phyloP scores from a whole-genome alignment of 805 yeast species.

The Teunomyces funiuensis region DNA sequence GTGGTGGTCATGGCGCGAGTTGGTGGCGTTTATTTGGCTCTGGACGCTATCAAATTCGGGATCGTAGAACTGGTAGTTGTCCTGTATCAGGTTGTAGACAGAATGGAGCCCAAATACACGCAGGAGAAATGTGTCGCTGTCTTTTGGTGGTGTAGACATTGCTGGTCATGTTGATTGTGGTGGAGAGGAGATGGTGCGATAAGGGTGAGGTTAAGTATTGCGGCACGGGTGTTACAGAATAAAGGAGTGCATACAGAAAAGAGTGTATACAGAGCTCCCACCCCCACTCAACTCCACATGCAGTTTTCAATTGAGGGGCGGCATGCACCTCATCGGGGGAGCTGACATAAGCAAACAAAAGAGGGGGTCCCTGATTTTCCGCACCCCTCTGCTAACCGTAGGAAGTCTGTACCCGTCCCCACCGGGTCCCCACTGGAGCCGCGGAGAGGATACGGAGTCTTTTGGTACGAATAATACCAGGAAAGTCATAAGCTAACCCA shows the following conservation, averaged over 20 bases:
- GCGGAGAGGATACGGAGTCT: too few species aligned
- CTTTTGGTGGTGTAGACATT: constrained; percentile 3
- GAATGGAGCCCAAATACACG: constrained; percentile 60
- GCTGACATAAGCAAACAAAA: not conserved
- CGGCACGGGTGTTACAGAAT: not conserved
- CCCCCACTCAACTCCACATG: too few species aligned
- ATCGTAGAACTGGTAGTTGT: constrained; percentile 40
- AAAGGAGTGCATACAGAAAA: too few species aligned
- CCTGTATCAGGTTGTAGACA: constrained; percentile 40
- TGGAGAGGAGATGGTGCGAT: not conserved
- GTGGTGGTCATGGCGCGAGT: not conserved
- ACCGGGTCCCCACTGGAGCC: not conserved
- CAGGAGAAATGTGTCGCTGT: constrained; percentile 55
- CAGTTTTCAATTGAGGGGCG: too few species aligned
- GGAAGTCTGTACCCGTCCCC: not conserved
- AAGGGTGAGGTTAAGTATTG: not conserved
- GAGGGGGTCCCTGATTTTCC: not conserved
- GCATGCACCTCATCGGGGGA: not conserved
- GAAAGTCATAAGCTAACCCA: too few species aligned
- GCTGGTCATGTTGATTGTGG: not conserved
- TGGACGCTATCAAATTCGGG: constrained; percentile 26
- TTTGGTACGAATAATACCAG: too few species aligned
- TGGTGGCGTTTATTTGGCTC: not conserved
- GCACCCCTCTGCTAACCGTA: not conserved
- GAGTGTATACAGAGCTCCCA: too few species aligned